Evolutionary conservation across 805 yeast genomes (phyloP), one percentile per base, ranked within the genome.

Genomic region (Ogataea allantospora): DNA sequence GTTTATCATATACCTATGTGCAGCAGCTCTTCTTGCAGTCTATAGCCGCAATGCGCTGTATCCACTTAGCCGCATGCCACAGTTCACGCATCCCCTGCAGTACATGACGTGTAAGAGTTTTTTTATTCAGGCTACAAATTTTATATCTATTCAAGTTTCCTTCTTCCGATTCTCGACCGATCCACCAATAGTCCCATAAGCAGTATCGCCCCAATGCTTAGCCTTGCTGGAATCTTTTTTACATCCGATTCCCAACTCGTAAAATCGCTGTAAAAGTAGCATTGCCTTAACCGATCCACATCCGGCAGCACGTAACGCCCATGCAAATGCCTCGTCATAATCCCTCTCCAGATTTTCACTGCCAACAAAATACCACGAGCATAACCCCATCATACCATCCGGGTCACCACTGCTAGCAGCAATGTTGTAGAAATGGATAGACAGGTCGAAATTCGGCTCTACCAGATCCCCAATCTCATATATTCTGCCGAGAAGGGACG

Each of bases 281-380:
- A 88, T 95, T 1, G 95, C 98, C 59, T 87, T 87, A 5, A 87
- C 74, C 24, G 73, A 69, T 11, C 86, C 86, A 26, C 77, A 65
- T 27, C 73, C 69, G 0, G 98, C 97, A 0, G 98, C 91, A 46
- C 86, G 71, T 37, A 76, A 66, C 1, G 97, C 97, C 98, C 98
- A 93, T 53, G 87, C 93, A 59, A 82, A 91, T 1, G 97, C 95
- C 62, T 89, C 96, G 36, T 66, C 74, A 38, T 82, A 84, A 59
- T 89, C 91, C 46, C 76, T 75, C 7, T 80, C 81, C 51, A 93
- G 71, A n/a, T 93, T 89, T 22, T 84, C 89, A 22, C 86, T 80
- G 0, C 99, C 99, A 18, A 88, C 83, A 61, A 91, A 69, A 58
- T 91, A 93, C 97, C 98, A 93, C 1, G 97, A 96, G 60, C 97